A percentile compares a stretch with the other conserved stretches of the same genome.
Evolutionary conservation across 768 basidiomycete genomes (phyloP).

Genomic region (Pleurotus eryngii): DNA sequence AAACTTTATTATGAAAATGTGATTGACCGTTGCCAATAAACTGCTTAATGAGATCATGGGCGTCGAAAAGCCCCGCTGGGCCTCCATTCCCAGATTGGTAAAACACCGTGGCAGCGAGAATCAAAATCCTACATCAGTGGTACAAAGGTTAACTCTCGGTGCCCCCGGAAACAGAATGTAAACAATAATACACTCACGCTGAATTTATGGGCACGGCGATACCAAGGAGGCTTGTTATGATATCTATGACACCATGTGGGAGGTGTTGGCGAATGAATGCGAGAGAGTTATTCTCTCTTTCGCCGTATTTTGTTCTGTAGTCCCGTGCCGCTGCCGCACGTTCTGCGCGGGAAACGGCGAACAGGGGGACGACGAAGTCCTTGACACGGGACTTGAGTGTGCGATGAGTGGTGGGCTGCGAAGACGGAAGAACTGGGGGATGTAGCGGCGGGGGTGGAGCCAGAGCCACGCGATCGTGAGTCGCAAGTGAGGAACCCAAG

Average conservation of each 20-base stretch:
- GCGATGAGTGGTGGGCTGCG: background rate
- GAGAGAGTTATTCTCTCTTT: slow-evolving; percentile 45
- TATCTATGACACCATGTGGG: slow-evolving; percentile 53
- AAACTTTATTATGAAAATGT: too few relatives aligned
- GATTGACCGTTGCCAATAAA: slow-evolving; percentile 55
- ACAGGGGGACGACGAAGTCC: slow-evolving; percentile 17
- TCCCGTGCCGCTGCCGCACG: slow-evolving; percentile 26
- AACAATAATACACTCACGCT: slow-evolving; percentile 33
- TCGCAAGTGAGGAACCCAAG: slow-evolving; percentile 32
- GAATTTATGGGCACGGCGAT: slow-evolving; percentile 79
- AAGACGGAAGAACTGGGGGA: slow-evolving; percentile 10
- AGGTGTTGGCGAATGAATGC: slow-evolving; percentile 51
- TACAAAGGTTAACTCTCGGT: background rate
- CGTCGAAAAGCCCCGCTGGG: slow-evolving; percentile 70
- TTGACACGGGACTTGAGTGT: slow-evolving; percentile 10
- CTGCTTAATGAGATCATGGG: slow-evolving; percentile 54
- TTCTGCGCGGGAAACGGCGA: slow-evolving; percentile 28
- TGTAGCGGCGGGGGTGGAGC: slow-evolving; percentile 9
- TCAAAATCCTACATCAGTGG: slow-evolving; percentile 49
- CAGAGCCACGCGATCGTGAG: slow-evolving; percentile 31
- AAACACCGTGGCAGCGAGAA: slow-evolving; percentile 72
- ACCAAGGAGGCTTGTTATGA: slow-evolving; percentile 55
- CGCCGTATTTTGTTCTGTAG: slow-evolving; percentile 36
- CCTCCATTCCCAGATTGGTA: slow-evolving; percentile 35
- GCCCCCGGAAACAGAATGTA: background rate